A percentile compares a stretch with the other conserved stretches of the same genome.
These are phyloP conservation scores for Friedmanniomyces endolithicus DNA, from an alignment of 495 filamentous ascomycete species.

Conservation along the genomic window DNA sequence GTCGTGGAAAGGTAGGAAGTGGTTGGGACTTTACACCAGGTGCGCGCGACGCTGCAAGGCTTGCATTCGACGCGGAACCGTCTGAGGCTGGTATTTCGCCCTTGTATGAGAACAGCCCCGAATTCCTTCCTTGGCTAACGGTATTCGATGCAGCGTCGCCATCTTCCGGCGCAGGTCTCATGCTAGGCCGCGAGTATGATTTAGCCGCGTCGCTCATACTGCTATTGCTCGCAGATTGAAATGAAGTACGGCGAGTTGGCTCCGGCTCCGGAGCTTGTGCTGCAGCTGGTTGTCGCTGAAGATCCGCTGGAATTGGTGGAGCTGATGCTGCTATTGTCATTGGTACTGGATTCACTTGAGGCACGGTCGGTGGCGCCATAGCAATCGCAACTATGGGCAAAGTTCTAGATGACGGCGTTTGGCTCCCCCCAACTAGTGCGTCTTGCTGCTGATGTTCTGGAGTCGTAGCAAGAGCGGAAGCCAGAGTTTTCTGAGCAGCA, in stretches of 20 bases:
- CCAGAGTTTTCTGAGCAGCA: not conserved
- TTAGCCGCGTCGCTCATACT: slow-evolving; percentile 1
- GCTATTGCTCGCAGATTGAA: not conserved
- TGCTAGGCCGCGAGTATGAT: slow-evolving; percentile 1
- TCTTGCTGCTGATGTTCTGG: not conserved
- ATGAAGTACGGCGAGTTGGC: not conserved
- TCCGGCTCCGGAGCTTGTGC: not conserved
- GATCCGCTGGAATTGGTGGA: not conserved
- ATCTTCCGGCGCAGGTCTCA: slow-evolving; percentile 8
- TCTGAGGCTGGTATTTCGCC: slow-evolving; percentile 9
- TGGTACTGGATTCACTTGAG: too few relatives aligned
- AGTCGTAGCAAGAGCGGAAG: not conserved
- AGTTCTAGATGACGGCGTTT: not conserved
- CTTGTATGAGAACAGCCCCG: slow-evolving; percentile 4
- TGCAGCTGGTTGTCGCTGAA: not conserved
- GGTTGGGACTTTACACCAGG: not conserved
- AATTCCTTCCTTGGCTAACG: not conserved
- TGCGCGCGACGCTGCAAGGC: not conserved
- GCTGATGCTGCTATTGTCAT: too few relatives aligned
- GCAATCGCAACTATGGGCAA: not conserved
- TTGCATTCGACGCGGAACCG: not conserved
- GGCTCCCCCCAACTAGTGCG: not conserved
- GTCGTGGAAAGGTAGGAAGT: slow-evolving; percentile 1
- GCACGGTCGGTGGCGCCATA: not conserved
- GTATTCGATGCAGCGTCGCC: not conserved